Evolutionary conservation across 2,329 filamentous ascomycete genomes (phyloP).

Genomic region (Colletotrichum sp.): DNA sequence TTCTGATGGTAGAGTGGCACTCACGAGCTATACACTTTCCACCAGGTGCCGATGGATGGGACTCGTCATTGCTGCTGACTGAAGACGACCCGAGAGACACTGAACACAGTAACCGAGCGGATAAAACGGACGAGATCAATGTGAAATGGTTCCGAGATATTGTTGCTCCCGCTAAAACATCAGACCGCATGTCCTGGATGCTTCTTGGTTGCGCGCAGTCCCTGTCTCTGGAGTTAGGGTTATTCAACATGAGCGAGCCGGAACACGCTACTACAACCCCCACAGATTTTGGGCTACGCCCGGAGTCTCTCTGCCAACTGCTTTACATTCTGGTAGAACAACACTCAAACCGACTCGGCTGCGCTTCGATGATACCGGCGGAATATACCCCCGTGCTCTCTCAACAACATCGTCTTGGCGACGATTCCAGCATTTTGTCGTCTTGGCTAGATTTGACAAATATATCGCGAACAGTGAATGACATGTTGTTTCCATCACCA

Average conservation of each 20-base stretch:
- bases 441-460: slow-evolving; percentile 54
- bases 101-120: not conserved
- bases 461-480: slow-evolving; percentile 54
- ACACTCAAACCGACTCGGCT: not conserved
- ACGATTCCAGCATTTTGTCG: slow-evolving; percentile 46
- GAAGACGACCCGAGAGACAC: slow-evolving; percentile 37
- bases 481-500: slow-evolving; percentile 55
- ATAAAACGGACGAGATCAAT: not conserved
- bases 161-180: slow-evolving; percentile 57
- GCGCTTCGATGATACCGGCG: not conserved
- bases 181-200: slow-evolving; percentile 67
- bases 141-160: slow-evolving; percentile 54
- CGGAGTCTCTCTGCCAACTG: not conserved
- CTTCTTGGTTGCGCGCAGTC: slow-evolving; percentile 58
- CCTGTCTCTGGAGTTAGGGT: slow-evolving; percentile 55
- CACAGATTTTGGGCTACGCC: not conserved
- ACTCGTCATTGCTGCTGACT: slow-evolving; percentile 54
- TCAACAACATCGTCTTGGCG: not conserved
- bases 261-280: not conserved
- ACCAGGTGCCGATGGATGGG: slow-evolving; percentile 58
- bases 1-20: slow-evolving; percentile 63
- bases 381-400: not conserved
- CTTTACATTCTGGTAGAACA: not conserved
- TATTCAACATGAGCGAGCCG: slow-evolving; percentile 40
- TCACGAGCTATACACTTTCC: slow-evolving; percentile 59